These are phyloP conservation scores for Phialophora tarda DNA, from an alignment of 2,329 filamentous ascomycete genomes.

Conservation along the genomic window DNA sequence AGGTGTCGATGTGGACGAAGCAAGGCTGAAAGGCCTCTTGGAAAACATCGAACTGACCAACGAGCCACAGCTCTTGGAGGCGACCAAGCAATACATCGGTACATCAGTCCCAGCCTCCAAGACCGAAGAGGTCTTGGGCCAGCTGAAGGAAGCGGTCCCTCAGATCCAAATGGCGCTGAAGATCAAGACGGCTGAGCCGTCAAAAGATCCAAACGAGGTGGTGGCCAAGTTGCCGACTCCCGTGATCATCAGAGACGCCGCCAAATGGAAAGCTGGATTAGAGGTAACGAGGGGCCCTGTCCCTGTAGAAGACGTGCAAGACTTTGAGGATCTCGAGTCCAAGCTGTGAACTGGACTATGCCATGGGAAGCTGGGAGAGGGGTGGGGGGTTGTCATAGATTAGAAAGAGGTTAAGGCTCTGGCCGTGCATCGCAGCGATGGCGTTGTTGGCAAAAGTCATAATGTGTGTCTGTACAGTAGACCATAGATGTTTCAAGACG, in stretches of 20 bases:
- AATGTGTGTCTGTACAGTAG: conserved; percentile 12
- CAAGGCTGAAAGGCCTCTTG: conserved; percentile 46
- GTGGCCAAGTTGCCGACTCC: conserved; percentile 54
- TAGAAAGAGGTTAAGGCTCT: neutral
- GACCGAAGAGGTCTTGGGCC: conserved; percentile 54
- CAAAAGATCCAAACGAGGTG: conserved; percentile 44
- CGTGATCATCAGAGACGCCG: conserved; percentile 75
- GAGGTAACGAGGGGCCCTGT: conserved; percentile 73
- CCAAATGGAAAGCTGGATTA: conserved; percentile 78
- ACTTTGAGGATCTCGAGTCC: conserved; percentile 83
- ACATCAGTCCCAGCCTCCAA: conserved; percentile 59
- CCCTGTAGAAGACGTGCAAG: conserved; percentile 74
- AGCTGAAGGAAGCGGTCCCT: conserved; percentile 57
- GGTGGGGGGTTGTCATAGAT: neutral
- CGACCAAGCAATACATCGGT: conserved; percentile 57
- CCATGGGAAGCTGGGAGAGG: neutral
- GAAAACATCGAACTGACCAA: conserved; percentile 56
- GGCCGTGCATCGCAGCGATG: conserved; percentile 20
- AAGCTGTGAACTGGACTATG: conserved; percentile 65
- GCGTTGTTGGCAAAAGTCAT: conserved; percentile 26
- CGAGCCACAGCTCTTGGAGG: conserved; percentile 56
- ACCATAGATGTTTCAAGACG: conserved; percentile 10
- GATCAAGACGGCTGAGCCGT: conserved; percentile 45
- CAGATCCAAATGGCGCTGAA: conserved; percentile 53
- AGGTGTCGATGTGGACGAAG: conserved; percentile 52